Evolutionary conservation across 345 rosid genomes (phyloP).

Genomic region (Eucalyptus rudis): DNA sequence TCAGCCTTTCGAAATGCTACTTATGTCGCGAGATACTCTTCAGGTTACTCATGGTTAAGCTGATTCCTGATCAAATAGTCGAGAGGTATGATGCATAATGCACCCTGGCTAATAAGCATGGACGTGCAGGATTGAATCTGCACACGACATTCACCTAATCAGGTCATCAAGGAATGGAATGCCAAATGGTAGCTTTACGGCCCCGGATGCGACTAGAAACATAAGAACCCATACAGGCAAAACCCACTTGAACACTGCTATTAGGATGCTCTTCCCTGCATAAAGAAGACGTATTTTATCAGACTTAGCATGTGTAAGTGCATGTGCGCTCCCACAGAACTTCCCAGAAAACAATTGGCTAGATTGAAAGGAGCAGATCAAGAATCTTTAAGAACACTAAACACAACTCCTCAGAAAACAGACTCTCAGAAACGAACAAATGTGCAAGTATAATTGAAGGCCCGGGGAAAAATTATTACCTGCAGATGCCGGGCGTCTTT

Average conservation of each 20-base stretch:
- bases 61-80: neutral
- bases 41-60: neutral
- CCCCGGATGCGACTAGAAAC: slow-evolving; percentile 49
- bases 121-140: neutral
- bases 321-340: neutral
- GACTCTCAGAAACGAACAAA: neutral
- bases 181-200: slow-evolving; percentile 47
- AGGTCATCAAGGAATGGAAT: slow-evolving; percentile 52
- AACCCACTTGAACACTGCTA: slow-evolving; percentile 32
- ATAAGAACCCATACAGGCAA: slow-evolving; percentile 53
- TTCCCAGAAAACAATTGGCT: neutral
- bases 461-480: slow-evolving; percentile 11
- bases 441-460: neutral
- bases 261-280: slow-evolving; percentile 47
- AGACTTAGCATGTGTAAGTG: neutral
- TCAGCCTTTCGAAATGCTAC: neutral
- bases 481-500: slow-evolving; percentile 33
- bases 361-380: neutral
- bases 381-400: neutral
- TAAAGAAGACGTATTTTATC: neutral
- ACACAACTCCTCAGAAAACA: neutral
- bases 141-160: slow-evolving; percentile 17
- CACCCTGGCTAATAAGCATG: neutral
- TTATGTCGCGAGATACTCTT: neutral
- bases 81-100: neutral